phyloP scores from a whole-genome alignment of 352 stramenopile species.

The Pelagophyceae sp. region DNA sequence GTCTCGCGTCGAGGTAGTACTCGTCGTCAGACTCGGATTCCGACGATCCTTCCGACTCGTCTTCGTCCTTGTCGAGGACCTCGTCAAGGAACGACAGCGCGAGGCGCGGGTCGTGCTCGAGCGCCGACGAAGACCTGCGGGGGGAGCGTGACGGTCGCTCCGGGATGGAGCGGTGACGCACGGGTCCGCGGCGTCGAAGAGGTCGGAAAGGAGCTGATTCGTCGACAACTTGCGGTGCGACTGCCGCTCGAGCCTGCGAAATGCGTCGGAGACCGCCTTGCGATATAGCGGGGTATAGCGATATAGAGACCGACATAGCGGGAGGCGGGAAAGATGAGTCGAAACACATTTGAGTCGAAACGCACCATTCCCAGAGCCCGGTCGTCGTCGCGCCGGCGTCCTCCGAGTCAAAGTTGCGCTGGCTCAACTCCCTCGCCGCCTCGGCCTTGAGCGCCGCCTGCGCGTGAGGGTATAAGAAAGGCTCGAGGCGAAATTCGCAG shows the following conservation, averaged over 20 bases:
- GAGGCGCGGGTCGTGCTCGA: too few relatives aligned
- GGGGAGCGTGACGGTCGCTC: too few relatives aligned
- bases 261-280: too few relatives aligned
- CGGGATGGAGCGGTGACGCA: neutral
- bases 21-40: neutral
- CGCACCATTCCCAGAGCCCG: neutral
- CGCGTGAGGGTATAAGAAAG: too few relatives aligned
- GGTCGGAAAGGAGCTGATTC: neutral
- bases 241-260: neutral
- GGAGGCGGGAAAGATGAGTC: neutral
- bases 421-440: neutral
- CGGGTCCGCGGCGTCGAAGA: neutral
- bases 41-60: neutral
- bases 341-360: neutral
- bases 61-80: neutral
- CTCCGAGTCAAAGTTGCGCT: neutral
- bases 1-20: neutral
- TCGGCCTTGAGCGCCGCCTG: neutral
- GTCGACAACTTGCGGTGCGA: neutral
- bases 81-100: neutral
- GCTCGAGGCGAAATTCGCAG: too few relatives aligned
- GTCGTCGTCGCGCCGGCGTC: neutral
- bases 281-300: too few relatives aligned
- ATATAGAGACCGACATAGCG: neutral
- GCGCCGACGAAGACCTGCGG: too few relatives aligned